A percentile compares a stretch with the other conserved stretches of the same genome.
Evolutionary conservation across 495 filamentous ascomycete genomes (phyloP).

Genomic region (Aspergillus leporis): DNA sequence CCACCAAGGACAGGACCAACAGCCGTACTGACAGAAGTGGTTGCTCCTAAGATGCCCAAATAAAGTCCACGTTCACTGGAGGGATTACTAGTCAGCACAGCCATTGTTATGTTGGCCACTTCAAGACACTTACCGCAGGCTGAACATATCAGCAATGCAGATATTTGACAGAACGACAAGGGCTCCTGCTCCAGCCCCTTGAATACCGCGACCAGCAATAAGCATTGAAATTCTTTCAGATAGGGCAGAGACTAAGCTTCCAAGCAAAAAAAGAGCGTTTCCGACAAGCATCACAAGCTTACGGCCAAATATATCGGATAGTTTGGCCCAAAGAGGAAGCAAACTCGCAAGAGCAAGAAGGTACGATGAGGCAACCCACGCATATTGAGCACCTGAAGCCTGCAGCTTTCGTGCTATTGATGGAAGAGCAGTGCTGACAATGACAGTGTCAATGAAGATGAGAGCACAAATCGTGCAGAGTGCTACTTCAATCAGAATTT

Average conservation of each 20-base stretch:
- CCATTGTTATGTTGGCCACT: neutral
- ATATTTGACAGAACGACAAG: neutral
- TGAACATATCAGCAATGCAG: neutral
- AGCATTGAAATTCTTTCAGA: conserved; percentile 45
- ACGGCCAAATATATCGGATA: conserved; percentile 73
- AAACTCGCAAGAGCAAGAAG: conserved; percentile 58
- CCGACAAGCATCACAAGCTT: conserved; percentile 67
- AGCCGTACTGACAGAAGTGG: neutral
- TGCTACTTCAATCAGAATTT: too few species aligned
- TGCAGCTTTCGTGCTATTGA: conserved; percentile 56
- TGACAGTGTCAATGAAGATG: conserved; percentile 39
- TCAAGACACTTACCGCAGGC: neutral
- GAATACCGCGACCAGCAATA: neutral
- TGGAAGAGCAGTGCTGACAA: conserved; percentile 41
- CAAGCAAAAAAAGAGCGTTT: conserved; percentile 65
- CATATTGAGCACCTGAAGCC: conserved; percentile 53
- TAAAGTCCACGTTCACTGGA: too few species aligned
- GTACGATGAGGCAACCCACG: conserved; percentile 63
- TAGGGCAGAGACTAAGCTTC: conserved; percentile 60
- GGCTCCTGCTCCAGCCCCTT: neutral
- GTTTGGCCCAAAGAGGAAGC: conserved; percentile 65
- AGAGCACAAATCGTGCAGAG: too few species aligned
- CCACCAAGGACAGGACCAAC: neutral
- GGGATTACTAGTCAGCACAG: too few species aligned
- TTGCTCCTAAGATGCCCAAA: too few species aligned